Base-by-base conservation (phyloP, 1,284 basidiomycete species). In the Cutaneotrichosporon mucoides region DNA sequence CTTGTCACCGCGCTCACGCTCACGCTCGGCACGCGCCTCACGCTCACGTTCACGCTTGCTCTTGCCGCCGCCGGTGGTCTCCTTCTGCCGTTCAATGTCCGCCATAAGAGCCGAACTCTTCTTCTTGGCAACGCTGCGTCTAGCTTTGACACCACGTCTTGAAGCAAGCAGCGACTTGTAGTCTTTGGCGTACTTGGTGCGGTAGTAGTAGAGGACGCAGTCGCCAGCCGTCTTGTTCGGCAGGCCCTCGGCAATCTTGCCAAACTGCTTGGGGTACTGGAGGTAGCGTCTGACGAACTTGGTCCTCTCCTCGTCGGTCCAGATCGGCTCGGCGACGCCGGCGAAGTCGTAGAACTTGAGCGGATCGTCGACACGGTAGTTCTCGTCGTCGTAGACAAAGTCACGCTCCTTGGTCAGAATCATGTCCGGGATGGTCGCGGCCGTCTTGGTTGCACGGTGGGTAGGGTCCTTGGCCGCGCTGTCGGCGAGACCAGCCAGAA, bases 401-500 rank as follows among this genome's bases (percentile, higher is more conserved):
- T 82, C 79, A 35, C 86, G 84, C 56, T 84, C 82, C 37, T 83
- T 82, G 56, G 89, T 85, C 8, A 86, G 84, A 44, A 92, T 82
- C 91, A 97, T 94, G 74, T 98, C 92, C 1, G 95, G 95, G 45
- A 95, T 88, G 16, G 80, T 84, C 12, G 94, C 94, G n/a, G 92
- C 84, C 59, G 96, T 97, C 64, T 87, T 84, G 52, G 87, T 82
- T 2, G 92, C 91, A 16, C 97, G 85, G 66, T 89, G 85, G 66
- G 85, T 90, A 0, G 94, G 92, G 76, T 98, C 93, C 48, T 88
- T 92, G 57, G 91, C 85, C 65, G 95, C 94, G 64, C 94, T 91
- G 66, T 88, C 90, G 50, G 92, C 93, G 43, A 97, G 81, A 69
- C 88, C 92, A 10, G 91, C 92, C 56, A 98, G 87, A 71, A 98